Percentiles rank a stretch among this genome's conserved stretches.
phyloP scores from a whole-genome alignment of 1,139 yeast genomes.

The Zygoascus sp. region DNA sequence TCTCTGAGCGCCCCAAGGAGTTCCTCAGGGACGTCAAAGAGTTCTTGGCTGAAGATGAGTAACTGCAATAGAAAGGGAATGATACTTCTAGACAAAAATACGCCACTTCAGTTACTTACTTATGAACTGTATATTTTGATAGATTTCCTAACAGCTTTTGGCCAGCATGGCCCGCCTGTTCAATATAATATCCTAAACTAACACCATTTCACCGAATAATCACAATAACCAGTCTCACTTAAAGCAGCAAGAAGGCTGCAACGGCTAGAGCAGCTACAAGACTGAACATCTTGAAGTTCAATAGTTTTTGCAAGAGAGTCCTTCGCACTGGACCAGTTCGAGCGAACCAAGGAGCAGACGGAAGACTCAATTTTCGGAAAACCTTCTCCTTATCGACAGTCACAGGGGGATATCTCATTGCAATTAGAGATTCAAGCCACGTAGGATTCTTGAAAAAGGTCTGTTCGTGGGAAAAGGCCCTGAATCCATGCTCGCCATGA shows the following conservation, averaged over 20 bases:
- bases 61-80: not conserved
- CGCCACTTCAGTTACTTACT: too few relatives aligned
- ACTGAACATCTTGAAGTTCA: not conserved
- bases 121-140: too few relatives aligned
- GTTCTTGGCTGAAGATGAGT: slow-evolving; percentile 14
- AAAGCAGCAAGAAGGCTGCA: not conserved
- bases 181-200: too few relatives aligned
- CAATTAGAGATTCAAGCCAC: slow-evolving; percentile 57
- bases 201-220: not conserved
- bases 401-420: slow-evolving; percentile 69
- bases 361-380: slow-evolving; percentile 11
- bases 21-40: slow-evolving; percentile 23
- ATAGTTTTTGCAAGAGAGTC: slow-evolving; percentile 18
- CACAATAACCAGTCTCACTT: not conserved
- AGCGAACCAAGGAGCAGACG: slow-evolving; percentile 22
- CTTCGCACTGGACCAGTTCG: slow-evolving; percentile 25
- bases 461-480: slow-evolving; percentile 72
- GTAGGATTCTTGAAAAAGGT: slow-evolving; percentile 63
- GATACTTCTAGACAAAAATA: too few relatives aligned
- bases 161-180: too few relatives aligned
- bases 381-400: slow-evolving; percentile 36
- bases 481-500: slow-evolving; percentile 73
- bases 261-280: not conserved
- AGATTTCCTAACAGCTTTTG: too few relatives aligned
- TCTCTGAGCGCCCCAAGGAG: slow-evolving; percentile 30